Evolutionary conservation across 1,284 basidiomycete genomes (phyloP).

Genomic region (Rhodotorula sp.): DNA sequence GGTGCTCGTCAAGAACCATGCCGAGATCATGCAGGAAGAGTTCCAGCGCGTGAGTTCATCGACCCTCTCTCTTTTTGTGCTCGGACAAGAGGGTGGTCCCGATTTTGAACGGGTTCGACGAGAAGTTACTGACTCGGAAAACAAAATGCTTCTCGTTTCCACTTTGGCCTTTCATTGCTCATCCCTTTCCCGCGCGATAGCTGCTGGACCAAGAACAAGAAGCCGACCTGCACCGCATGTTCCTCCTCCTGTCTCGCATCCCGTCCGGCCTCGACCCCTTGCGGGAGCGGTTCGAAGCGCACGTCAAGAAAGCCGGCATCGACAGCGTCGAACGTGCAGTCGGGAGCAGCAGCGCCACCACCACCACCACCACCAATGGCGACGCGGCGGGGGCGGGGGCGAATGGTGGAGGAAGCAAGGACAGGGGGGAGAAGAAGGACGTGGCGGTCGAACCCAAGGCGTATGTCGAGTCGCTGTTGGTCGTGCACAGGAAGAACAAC

Average conservation of each 20-base stretch:
- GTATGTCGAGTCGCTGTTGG: conserved; percentile 88
- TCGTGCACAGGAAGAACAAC: conserved; percentile 88
- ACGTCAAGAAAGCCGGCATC: conserved; percentile 87
- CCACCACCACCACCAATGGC: conserved; percentile 40
- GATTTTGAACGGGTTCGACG: no score
- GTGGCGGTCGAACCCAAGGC: conserved; percentile 66
- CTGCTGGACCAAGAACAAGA: conserved; percentile 91
- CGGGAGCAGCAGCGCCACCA: conserved; percentile 45
- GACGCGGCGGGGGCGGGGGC: background rate
- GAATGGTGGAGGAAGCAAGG: background rate
- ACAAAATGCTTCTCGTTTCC: background rate
- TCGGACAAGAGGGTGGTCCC: no score
- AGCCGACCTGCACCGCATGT: conserved; percentile 93
- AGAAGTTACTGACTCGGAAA: background rate
- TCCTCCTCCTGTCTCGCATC: conserved; percentile 84
- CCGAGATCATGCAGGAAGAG: conserved; percentile 86
- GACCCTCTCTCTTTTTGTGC: background rate
- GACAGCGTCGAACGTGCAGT: conserved; percentile 75
- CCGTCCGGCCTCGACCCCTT: conserved; percentile 87
- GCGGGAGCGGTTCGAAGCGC: conserved; percentile 87
- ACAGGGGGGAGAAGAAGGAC: conserved; percentile 52
- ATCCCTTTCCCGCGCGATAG: background rate
- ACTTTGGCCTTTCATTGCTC: no score
- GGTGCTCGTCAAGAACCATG: conserved; percentile 86
- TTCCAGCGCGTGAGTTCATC: conserved; percentile 65